Conservation (phyloP, 2,329 filamentous ascomycete species). For the Colletotrichum gigasporum region DNA sequence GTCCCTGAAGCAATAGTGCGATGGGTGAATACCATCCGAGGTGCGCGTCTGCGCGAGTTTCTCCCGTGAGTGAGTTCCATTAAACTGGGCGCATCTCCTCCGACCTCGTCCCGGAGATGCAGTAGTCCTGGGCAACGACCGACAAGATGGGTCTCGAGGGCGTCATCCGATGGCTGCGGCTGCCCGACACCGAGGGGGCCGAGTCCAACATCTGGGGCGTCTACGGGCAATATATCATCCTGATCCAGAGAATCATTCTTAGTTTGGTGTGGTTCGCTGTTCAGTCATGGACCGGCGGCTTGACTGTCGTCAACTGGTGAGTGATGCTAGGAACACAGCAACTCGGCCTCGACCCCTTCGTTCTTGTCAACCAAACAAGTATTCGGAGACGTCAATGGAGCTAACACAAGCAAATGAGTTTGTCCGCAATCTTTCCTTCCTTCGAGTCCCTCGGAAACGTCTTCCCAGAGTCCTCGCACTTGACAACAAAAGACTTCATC, state of each 20-base stretch:
- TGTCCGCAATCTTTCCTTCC: slow-evolving; percentile 39
- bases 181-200: slow-evolving; percentile 18
- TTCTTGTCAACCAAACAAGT: no score
- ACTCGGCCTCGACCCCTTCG: no score
- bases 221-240: slow-evolving; percentile 47
- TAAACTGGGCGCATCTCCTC: slow-evolving; percentile 3
- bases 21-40: not conserved
- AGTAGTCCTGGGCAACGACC: not conserved
- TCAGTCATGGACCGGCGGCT: slow-evolving; percentile 42
- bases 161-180: slow-evolving; percentile 9
- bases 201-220: slow-evolving; percentile 45
- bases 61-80: not conserved
- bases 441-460: slow-evolving; percentile 37
- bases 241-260: slow-evolving; percentile 50
- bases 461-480: slow-evolving; percentile 35
- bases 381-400: no score
- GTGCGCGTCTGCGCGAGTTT: no score
- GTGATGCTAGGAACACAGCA: not conserved
- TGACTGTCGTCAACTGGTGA: slow-evolving; percentile 32
- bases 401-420: no score
- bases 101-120: not conserved
- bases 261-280: slow-evolving; percentile 49
- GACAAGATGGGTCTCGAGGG: not conserved
- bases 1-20: not conserved
- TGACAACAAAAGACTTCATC: slow-evolving; percentile 40